Base-by-base conservation (phyloP, 2,329 filamentous ascomycete species). In the Catunica adiposa region DNA sequence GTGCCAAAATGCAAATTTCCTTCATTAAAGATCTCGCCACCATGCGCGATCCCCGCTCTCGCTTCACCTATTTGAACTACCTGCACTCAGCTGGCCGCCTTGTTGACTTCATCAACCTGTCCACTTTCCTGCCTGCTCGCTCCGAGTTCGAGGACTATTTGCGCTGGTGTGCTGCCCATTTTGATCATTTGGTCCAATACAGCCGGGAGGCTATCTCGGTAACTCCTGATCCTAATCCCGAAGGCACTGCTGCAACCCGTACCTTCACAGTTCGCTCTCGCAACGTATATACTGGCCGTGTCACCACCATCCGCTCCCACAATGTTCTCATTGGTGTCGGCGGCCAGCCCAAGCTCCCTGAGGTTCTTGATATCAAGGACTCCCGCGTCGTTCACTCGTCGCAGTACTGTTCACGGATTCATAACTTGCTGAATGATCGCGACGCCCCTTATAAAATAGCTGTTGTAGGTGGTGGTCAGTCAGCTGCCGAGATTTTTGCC, bases 21-120 rank as follows among this genome's bases (percentile, higher is more conserved):
- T 97, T 95, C 72, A 78, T 97, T 71, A 97, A 97, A 71, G 90
- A 97, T 66, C 79, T 97, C 67, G 90, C 90, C 2, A 92, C 87
- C 2, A 75, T 95, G 62, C 79, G 90, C 57, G 83, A 97, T 66
- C 90, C 90, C 6, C 80, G 84, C 60, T 94, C 86, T 61, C 78
- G 89, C 63, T 97, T 97, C 69, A 97, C 90, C 14, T 97, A 96
- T 70, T 73, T 95, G 65, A 96, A 96, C 70, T 97, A 97, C 67
- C 78, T 97, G 11, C 85, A 94, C 70, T 70, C 78, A 62, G 84
- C 94, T 62, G 76, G 77, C 56, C 78, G 90, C n/a, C 75, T 97
- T 40, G 80, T 94, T 51, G 82, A 90, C 62, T 97, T 97, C 64
- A 89, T 86, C 62, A 97, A 97, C 69, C 71, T 97, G 51, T 77